Base-by-base conservation (phyloP, 257 asterid genomes). In the Avicennia marina region DNA sequence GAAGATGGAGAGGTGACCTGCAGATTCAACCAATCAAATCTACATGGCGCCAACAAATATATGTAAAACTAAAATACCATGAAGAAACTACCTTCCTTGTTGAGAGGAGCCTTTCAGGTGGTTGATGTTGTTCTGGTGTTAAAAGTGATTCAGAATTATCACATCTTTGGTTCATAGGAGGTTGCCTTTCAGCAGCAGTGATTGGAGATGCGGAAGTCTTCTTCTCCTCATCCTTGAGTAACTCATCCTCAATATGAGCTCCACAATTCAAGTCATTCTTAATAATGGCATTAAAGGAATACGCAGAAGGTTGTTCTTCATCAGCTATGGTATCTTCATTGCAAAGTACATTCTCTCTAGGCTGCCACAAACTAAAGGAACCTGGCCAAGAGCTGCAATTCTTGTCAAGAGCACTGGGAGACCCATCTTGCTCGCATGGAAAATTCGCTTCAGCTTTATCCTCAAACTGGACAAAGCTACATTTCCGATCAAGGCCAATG, bases 1-100 rank as follows among this genome's bases (percentile, higher is more conserved):
- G 94, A 77, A 56, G 81, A 73, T 65, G 98, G 96, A 70, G 95
- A 72, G 47, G 82, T 72, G 48, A 76, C 89, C 96, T 90, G 87
- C 69, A 71, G 25, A 72, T 48, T 43, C 16, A 34, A 74, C 49
- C 18, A 44, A 44, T 38, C 25, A 54, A 21, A 27, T 39, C 58
- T 34, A 15, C 73, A 54, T 47, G 36, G 56, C 45, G 22, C 52
- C 62, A 25, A 52, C 15, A 60, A 40, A 40, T 46, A 17, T 47
- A 31, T 50, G 59, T 15, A 38, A 47, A 71, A 56, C 20, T 12
- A 26, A 34, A 61, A 53, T 34, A 46, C 26, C 62, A 45, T 34
- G 56, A 50, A 68, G 24, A 78, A 57, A 76, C 49, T 51, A 90
- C 98, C 90, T 81, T 85, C 55, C 91, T 79, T 43, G 86, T 75